phyloP scores from a whole-genome alignment of 179 eudicot genomes.

The Beta lomatogona region DNA sequence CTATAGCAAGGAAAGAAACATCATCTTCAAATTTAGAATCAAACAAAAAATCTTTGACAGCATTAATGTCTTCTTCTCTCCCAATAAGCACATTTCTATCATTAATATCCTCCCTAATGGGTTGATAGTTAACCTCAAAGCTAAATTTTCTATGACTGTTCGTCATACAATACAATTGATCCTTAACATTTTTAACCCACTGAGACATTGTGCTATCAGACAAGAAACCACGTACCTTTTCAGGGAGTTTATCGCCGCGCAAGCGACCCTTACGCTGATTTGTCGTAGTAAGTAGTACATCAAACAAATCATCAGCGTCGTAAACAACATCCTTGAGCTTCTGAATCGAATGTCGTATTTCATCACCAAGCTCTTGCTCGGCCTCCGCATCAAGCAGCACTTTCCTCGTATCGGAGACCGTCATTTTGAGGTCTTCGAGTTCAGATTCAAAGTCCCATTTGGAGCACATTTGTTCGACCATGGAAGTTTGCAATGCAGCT shows the following conservation, averaged over 20 bases:
- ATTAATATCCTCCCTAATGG: not conserved
- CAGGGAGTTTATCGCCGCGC: not conserved
- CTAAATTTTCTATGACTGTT: not conserved
- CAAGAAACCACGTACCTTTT: conserved; percentile 1
- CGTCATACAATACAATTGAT: not conserved
- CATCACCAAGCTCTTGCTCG: not conserved
- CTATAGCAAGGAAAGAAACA: not conserved
- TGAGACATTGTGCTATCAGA: not conserved
- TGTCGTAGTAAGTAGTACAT: not conserved
- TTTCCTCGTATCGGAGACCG: not conserved
- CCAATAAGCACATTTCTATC: not conserved
- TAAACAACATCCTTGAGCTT: not conserved
- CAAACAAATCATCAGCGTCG: not conserved
- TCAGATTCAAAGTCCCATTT: not conserved
- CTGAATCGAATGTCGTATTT: not conserved
- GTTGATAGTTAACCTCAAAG: not conserved
- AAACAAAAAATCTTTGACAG: not conserved
- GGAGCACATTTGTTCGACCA: not conserved
- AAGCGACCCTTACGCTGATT: not conserved
- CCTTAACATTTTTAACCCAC: not conserved
- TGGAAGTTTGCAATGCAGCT: not conserved
- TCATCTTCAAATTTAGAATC: not conserved
- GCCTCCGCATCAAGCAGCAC: not conserved
- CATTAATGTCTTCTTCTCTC: not conserved
- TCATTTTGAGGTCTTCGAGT: not conserved